Conservation (phyloP, 371 early-diverging fungal species). For the Mortierella sp. region DNA sequence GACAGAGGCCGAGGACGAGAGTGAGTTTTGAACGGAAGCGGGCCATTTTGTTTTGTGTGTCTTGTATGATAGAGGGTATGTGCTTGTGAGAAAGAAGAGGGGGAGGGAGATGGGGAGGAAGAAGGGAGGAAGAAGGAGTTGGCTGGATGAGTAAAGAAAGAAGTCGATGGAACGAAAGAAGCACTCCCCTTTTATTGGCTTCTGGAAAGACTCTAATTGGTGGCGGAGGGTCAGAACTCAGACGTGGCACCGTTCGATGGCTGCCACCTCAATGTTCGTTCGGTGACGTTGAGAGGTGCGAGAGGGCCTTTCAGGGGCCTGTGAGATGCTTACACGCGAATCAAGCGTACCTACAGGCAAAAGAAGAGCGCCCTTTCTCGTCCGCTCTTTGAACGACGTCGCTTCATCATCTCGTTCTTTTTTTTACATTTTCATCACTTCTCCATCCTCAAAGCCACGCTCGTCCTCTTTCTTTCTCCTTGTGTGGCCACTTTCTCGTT, state of each 20-base stretch:
- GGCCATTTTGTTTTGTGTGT: constrained; percentile 21
- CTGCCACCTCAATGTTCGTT: constrained; percentile 28
- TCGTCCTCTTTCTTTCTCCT: not conserved
- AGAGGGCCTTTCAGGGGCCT: not conserved
- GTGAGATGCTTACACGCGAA: not conserved
- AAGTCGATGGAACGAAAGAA: not conserved
- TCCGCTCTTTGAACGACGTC: not conserved
- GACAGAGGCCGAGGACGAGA: constrained; percentile 51
- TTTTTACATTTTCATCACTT: not conserved
- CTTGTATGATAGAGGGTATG: not conserved
- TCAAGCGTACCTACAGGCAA: not conserved
- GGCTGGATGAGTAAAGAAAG: not conserved
- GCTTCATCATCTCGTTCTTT: not conserved
- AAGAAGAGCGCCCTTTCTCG: no score
- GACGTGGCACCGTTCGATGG: constrained; percentile 31
- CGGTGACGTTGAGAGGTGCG: no score
- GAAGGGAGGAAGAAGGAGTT: not conserved
- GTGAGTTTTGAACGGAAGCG: constrained; percentile 46
- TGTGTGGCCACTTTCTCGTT: not conserved
- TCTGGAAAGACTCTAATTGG: not conserved
- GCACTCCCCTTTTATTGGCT: not conserved
- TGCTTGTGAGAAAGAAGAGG: not conserved
- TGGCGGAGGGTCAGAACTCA: not conserved
- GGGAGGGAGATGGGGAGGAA: not conserved
- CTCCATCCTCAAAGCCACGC: constrained; percentile 4